A percentile compares a stretch with the other conserved stretches of the same genome.
Evolutionary conservation across 768 basidiomycete species (phyloP).

Genomic region (Tricholoma sp.): DNA sequence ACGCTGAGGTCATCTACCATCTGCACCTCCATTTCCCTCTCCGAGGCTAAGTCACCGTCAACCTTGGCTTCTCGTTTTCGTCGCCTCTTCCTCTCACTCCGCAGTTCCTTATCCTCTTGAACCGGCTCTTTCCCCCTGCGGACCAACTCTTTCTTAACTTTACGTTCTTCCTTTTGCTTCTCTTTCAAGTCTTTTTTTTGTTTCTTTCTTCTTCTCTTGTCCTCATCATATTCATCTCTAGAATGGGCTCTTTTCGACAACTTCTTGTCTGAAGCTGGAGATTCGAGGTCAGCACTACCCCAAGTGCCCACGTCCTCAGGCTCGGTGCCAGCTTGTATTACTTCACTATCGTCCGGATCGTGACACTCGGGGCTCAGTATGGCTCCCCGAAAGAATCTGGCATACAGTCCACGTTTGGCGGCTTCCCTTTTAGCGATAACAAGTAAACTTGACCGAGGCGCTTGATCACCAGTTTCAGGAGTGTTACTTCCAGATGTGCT

Average conservation of each 20-base stretch:
- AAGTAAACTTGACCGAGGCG: conserved; percentile 46
- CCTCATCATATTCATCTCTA: conserved; percentile 6
- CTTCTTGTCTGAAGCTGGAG: conserved; percentile 3
- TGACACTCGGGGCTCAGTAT: conserved; percentile 46
- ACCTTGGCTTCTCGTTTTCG: conserved; percentile 10
- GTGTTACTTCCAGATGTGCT: conserved; percentile 41
- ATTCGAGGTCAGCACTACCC: background rate
- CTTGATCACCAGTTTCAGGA: conserved; percentile 23
- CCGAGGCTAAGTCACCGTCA: background rate
- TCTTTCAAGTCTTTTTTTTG: conserved; percentile 14
- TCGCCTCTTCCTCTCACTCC: conserved; percentile 13
- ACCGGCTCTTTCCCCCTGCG: conserved; percentile 9
- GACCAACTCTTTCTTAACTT: conserved; percentile 11
- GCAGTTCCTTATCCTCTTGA: background rate
- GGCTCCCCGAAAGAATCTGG: conserved; percentile 78
- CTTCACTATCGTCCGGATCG: conserved; percentile 3
- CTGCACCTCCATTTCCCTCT: background rate
- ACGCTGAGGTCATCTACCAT: background rate
- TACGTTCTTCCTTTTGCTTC: conserved; percentile 16
- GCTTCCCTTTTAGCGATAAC: conserved; percentile 71
- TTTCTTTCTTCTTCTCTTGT: conserved; percentile 11
- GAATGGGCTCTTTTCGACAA: conserved; percentile 10
- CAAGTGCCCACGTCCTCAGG: background rate
- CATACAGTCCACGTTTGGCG: conserved; percentile 70
- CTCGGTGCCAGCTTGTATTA: background rate